phyloP scores from a whole-genome alignment of 305 asterid species.

The Solanum hybrid region DNA sequence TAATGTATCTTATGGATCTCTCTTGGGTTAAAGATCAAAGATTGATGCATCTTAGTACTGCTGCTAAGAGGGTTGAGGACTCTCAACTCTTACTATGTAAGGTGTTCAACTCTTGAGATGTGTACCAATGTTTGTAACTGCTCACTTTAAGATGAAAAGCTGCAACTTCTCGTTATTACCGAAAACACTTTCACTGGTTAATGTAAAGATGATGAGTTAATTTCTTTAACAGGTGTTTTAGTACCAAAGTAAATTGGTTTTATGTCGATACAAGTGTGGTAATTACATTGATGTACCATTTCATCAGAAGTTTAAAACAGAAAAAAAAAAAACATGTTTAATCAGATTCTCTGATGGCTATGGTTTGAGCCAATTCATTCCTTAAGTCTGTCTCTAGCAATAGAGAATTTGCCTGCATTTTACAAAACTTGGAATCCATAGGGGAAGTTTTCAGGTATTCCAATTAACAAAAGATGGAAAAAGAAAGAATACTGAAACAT shows the following conservation, averaged over 20 bases:
- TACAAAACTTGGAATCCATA: neutral
- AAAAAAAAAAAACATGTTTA: neutral
- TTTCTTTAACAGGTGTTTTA: neutral
- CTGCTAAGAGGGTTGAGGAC: neutral
- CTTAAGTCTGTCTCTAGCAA: neutral
- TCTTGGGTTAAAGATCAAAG: neutral
- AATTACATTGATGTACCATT: neutral
- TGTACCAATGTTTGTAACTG: neutral
- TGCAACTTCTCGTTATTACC: neutral
- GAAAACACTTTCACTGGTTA: neutral
- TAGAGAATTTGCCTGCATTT: neutral
- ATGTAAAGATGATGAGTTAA: neutral
- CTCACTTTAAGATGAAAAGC: neutral
- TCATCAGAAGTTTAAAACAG: neutral
- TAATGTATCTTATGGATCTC: neutral
- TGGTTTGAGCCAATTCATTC: neutral
- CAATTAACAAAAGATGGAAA: neutral
- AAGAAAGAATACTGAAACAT: neutral
- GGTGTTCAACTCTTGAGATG: neutral
- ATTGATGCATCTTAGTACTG: neutral
- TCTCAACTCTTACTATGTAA: neutral
- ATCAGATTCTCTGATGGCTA: neutral
- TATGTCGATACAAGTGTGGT: neutral
- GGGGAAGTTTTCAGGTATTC: neutral
- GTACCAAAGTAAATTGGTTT: neutral